These are phyloP conservation scores for Botryotinia globosa DNA, from an alignment of 2,329 filamentous ascomycete genomes.

Conservation along the genomic window DNA sequence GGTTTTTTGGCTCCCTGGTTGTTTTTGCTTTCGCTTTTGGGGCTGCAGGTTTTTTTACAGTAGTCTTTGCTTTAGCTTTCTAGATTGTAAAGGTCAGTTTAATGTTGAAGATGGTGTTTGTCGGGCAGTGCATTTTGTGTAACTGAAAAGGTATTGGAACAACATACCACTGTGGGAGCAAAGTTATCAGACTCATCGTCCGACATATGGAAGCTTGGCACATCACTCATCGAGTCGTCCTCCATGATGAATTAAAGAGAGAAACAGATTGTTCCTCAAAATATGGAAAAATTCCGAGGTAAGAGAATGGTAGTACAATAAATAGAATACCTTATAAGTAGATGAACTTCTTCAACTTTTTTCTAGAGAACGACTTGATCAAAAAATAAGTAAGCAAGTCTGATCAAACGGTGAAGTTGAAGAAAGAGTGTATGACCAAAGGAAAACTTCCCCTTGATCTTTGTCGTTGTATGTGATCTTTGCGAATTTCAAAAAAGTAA, in stretches of 20 bases:
- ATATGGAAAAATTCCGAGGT: not conserved
- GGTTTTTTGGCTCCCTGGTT: conserved; percentile 42
- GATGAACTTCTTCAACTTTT: not conserved
- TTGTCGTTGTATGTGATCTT: not conserved
- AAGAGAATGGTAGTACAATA: conserved; percentile 18
- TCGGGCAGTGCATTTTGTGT: conserved; percentile 9
- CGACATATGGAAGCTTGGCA: conserved; percentile 56
- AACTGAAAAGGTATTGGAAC: conserved; percentile 14
- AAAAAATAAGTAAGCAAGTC: not conserved
- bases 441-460: conserved; percentile 9
- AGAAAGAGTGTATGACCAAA: conserved; percentile 16
- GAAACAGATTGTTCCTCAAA: conserved; percentile 1
- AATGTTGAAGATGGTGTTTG: not conserved
- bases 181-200: conserved; percentile 57
- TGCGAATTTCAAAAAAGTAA: conserved; percentile 11
- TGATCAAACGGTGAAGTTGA: not conserved
- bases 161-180: conserved; percentile 53
- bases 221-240: conserved; percentile 48
- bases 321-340: not conserved
- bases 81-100: conserved; percentile 32
- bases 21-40: conserved; percentile 48
- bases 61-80: conserved; percentile 55
- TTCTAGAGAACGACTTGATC: not conserved
- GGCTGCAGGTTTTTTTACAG: conserved; percentile 46
- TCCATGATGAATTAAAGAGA: conserved; percentile 26